These are phyloP conservation scores for Paracoccidioides lutzii DNA, from an alignment of 2,329 filamentous ascomycete genomes.

Conservation along the genomic window DNA sequence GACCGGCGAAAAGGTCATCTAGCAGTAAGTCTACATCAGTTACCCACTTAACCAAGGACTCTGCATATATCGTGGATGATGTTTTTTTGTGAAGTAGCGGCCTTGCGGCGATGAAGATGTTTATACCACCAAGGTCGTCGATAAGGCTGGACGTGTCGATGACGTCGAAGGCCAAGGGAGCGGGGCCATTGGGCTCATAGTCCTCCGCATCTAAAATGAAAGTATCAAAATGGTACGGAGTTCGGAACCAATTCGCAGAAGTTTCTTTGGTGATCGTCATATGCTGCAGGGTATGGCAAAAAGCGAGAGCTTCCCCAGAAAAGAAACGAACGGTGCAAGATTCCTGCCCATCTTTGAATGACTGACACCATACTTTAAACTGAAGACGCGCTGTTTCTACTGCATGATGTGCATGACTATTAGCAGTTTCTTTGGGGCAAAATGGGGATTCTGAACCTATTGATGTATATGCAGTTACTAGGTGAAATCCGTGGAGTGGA, in stretches of 20 bases:
- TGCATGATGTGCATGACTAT: not conserved
- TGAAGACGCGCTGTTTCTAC: constrained; percentile 11
- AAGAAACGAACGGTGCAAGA: constrained; percentile 35
- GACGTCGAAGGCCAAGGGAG: constrained; percentile 39
- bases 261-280: constrained; percentile 17
- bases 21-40: constrained; percentile 22
- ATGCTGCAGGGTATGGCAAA: constrained; percentile 41
- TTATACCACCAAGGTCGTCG: constrained; percentile 34
- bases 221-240: constrained; percentile 27
- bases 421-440: not conserved
- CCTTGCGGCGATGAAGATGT: constrained; percentile 33
- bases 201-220: constrained; percentile 32
- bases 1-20: constrained; percentile 34
- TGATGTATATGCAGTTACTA: constrained; percentile 36
- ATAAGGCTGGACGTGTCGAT: constrained; percentile 44
- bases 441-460: constrained; percentile 32
- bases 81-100: constrained; percentile 36
- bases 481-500: constrained; percentile 45
- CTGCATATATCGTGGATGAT: constrained; percentile 39
- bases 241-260: constrained; percentile 33
- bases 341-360: constrained; percentile 13
- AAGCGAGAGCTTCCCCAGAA: constrained; percentile 37
- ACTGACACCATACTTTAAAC: constrained; percentile 15
- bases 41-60: constrained; percentile 30
- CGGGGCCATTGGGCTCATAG: constrained; percentile 27